phyloP scores from a whole-genome alignment of 352 stramenopile genomes.

The Phytophthora podocarpi region DNA sequence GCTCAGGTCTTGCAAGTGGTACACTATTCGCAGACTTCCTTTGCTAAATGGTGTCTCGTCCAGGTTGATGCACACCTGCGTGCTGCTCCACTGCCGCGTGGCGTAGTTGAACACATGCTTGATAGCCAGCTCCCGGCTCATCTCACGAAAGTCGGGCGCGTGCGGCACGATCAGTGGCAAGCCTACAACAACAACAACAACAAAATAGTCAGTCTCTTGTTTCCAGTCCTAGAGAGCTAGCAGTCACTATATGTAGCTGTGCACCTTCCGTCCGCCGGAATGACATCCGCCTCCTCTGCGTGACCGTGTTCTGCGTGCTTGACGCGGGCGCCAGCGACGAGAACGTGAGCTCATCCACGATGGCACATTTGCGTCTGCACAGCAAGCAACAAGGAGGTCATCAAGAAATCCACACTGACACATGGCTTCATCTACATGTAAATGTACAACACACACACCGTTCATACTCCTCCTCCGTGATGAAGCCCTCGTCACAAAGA shows the following conservation, averaged over 20 bases:
- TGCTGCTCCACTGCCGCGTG: conserved; percentile 72
- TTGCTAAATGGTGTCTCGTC: conserved; percentile 87
- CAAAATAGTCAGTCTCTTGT: neutral
- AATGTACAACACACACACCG: conserved; percentile 33
- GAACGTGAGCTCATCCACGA: conserved; percentile 81
- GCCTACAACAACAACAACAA: conserved; percentile 22
- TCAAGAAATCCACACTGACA: neutral
- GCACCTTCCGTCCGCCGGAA: conserved; percentile 42
- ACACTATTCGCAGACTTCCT: conserved; percentile 79
- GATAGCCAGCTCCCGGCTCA: conserved; percentile 61
- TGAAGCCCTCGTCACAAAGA: conserved; percentile 82
- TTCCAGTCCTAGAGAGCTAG: too few species aligned
- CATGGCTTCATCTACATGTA: neutral
- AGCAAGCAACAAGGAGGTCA: conserved; percentile 10
- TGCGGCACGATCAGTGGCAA: conserved; percentile 83
- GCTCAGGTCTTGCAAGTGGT: conserved; percentile 77
- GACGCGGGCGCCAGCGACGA: conserved; percentile 31
- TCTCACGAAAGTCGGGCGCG: conserved; percentile 63
- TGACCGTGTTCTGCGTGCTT: conserved; percentile 39
- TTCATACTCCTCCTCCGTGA: conserved; percentile 81
- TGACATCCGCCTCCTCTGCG: conserved; percentile 36
- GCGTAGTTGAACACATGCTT: conserved; percentile 87
- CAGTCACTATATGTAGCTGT: too few species aligned
- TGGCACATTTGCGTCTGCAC: conserved; percentile 65
- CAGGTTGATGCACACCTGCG: conserved; percentile 69